These are phyloP conservation scores for Ochromonas danica DNA, from an alignment of 108 stramenopile genomes.

Conservation along the genomic window DNA sequence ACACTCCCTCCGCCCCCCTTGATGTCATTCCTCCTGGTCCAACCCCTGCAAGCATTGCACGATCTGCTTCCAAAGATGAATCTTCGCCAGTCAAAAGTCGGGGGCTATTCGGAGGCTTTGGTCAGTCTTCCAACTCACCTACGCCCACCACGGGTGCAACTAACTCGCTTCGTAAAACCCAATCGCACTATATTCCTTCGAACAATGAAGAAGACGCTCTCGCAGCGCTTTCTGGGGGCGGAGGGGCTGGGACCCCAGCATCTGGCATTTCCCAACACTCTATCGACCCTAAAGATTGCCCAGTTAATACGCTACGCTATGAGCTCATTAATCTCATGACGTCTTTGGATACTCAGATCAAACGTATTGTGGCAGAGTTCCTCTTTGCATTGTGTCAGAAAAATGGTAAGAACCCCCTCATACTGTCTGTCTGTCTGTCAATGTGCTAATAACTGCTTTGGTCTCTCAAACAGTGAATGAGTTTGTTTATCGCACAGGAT, in stretches of 20 bases:
- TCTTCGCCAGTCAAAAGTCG: no score
- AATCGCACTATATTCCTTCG: no score
- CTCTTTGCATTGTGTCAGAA: neutral
- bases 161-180: no score
- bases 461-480: neutral
- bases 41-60: no score
- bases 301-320: neutral
- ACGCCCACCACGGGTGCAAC: neutral
- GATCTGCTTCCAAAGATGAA: no score
- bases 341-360: neutral
- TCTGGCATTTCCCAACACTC: neutral
- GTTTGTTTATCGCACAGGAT: neutral
- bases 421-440: neutral
- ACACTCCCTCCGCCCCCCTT: neutral
- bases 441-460: neutral
- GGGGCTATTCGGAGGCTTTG: no score
- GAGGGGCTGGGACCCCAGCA: neutral
- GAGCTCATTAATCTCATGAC: neutral
- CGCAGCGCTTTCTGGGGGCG: neutral
- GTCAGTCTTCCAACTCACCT: no score
- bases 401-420: neutral
- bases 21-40: no score
- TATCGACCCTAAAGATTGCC: neutral
- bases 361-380: neutral
- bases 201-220: no score